Conservation (phyloP, 176 grass and related monocot genomes). For the Alopecurus myosuroides region DNA sequence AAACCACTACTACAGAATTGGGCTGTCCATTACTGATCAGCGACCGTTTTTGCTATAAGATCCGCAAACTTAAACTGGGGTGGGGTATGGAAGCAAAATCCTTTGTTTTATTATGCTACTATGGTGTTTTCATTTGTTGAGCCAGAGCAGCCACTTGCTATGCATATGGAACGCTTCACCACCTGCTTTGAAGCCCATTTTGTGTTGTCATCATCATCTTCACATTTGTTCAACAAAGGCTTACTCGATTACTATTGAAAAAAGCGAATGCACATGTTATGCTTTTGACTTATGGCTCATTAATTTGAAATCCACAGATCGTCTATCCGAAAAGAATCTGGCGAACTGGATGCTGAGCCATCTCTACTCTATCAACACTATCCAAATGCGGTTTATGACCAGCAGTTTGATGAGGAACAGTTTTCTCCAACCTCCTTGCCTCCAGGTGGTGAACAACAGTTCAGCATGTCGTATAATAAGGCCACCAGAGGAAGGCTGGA, state of each 20-base stretch:
- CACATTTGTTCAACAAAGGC: constrained; percentile 16
- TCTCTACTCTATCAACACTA: constrained; percentile 35
- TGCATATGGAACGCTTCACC: constrained; percentile 5
- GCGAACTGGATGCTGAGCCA: constrained; percentile 35
- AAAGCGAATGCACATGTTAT: constrained; percentile 10
- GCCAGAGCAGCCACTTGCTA: not conserved
- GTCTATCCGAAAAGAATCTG: constrained; percentile 35
- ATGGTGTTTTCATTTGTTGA: not conserved
- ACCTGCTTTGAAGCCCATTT: not conserved
- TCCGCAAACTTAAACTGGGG: not conserved
- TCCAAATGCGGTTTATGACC: constrained; percentile 34
- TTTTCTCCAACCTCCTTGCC: constrained; percentile 45
- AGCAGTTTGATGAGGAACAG: constrained; percentile 44
- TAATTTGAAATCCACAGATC: constrained; percentile 42
- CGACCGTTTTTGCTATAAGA: not conserved
- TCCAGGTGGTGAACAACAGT: constrained; percentile 40
- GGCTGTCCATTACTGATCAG: not conserved
- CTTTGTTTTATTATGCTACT: not conserved
- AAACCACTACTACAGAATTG: not conserved
- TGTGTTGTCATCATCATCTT: constrained; percentile 16
- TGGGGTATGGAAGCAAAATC: not conserved
- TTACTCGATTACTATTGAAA: not conserved
- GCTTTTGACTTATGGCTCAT: constrained; percentile 8
- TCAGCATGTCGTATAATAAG: constrained; percentile 78
- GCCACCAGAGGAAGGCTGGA: constrained; percentile 22